Conservation (phyloP, 257 asterid genomes). For the Rhazya stricta region DNA sequence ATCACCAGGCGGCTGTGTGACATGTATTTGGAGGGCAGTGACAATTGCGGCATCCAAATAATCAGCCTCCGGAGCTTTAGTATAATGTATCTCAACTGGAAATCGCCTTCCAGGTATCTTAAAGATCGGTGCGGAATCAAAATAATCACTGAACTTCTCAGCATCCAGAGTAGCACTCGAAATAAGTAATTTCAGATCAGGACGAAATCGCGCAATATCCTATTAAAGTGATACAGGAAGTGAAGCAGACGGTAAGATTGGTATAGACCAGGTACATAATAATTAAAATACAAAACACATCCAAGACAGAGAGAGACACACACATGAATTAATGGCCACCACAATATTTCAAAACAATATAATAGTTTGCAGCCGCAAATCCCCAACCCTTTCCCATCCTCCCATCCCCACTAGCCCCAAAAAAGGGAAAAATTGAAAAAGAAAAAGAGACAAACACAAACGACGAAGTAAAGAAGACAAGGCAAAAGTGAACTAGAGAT, state of each 20-base stretch:
- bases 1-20: constrained; percentile 83
- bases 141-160: constrained; percentile 54
- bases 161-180: constrained; percentile 97
- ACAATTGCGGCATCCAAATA: constrained; percentile 89
- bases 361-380: neutral
- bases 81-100: constrained; percentile 87
- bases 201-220: constrained; percentile 85
- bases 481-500: constrained; percentile 3
- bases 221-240: constrained; percentile 15
- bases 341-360: neutral
- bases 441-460: no score
- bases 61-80: constrained; percentile 98
- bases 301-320: neutral
- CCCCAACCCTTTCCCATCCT: neutral
- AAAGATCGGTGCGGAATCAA: constrained; percentile 44
- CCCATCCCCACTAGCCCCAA: neutral
- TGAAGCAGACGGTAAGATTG: neutral
- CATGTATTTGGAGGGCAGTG: constrained; percentile 86
- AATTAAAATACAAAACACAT: neutral
- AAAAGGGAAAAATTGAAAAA: no score
- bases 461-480: neutral
- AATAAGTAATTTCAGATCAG: constrained; percentile 79
- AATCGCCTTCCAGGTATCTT: constrained; percentile 92
- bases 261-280: neutral
- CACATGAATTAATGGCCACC: neutral